Conservation (phyloP, 2,329 filamentous ascomycete genomes). For the Trichoderma koningii region DNA sequence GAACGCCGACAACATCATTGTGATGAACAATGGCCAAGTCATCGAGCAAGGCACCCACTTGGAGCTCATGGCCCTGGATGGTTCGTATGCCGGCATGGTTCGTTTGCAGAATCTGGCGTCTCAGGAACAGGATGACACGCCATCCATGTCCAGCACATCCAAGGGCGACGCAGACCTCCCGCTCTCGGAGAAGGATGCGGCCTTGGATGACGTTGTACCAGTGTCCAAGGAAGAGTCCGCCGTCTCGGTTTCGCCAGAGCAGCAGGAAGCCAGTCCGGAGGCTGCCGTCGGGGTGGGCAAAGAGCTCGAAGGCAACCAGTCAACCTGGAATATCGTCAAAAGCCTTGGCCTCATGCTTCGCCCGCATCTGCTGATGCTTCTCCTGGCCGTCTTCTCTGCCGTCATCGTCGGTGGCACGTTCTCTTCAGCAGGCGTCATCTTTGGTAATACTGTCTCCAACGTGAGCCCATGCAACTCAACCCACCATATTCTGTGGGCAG, state of each 20-base stretch:
- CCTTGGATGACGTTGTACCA: conserved; percentile 34
- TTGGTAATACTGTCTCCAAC: conserved; percentile 46
- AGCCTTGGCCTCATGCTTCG: conserved; percentile 43
- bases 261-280: conserved; percentile 32
- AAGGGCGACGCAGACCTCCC: conserved; percentile 48
- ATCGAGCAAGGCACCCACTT: conserved; percentile 66
- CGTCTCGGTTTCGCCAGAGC: background rate
- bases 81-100: conserved; percentile 57
- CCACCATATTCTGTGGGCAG: conserved; percentile 41
- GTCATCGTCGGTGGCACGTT: conserved; percentile 59
- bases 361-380: conserved; percentile 44
- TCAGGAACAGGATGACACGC: conserved; percentile 35
- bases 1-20: conserved; percentile 67
- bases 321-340: conserved; percentile 44
- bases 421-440: conserved; percentile 56
- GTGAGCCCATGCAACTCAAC: conserved; percentile 51
- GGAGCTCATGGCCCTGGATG: conserved; percentile 55
- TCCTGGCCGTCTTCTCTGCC: conserved; percentile 47
- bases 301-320: conserved; percentile 45
- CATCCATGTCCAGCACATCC: conserved; percentile 39
- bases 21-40: conserved; percentile 58
- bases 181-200: conserved; percentile 43
- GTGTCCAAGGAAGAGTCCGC: conserved; percentile 46
- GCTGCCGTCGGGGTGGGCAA: conserved; percentile 17
- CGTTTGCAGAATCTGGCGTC: conserved; percentile 45